Evolutionary conservation across 192 early-diverging fungal species (phyloP), one percentile per base, ranked within the genome.

Genomic region (Coemansia brasiliensis): DNA sequence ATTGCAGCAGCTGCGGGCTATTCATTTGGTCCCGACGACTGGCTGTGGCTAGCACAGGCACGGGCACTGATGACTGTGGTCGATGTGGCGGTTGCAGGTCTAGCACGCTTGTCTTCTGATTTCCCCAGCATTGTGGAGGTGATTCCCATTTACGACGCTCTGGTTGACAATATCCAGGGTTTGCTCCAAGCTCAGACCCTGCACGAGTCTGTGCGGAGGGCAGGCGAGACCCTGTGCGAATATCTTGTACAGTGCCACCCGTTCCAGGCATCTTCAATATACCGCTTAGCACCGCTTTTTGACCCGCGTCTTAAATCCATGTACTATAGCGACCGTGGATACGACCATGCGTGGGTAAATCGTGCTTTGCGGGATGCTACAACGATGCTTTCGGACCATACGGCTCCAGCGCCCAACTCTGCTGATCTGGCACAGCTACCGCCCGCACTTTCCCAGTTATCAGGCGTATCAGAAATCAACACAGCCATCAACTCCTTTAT

Each of bases 231-330:
- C 8, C 39, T 78, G 35, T 65, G 64, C 46, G 74, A 78, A 24
- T 53, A 78, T 13, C 39, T 78, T 53, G 43, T 45, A 3, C 74
- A 78, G 45, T 67, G 68, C 58, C 74, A 78, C 37, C 74, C 74
- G 43, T 78, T 78, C 74, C 74, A 71, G 68, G 45, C 65, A n/a
- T 78, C 74, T 63, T 64, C 74, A 0, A 68, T 78, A 20, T 78
- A 71, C 56, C 64, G 74, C 18, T 55, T 78, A 41, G 74, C 74
- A 27, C 69, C 74, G 45, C 60, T 78, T 17, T 78, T 78, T 41
- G 74, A 78, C 24, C 74, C 74, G 9, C 74, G 74, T 9, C 65
- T 78, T 21, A 78, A 78, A 56, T 10, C 60, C 37, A 41, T 57
- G 3, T 78, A 78, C 65, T 78, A 71, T 25, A 37, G 57, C 15